phyloP scores from a whole-genome alignment of 2,329 filamentous ascomycete genomes.

The Sclerotinia borealis region DNA sequence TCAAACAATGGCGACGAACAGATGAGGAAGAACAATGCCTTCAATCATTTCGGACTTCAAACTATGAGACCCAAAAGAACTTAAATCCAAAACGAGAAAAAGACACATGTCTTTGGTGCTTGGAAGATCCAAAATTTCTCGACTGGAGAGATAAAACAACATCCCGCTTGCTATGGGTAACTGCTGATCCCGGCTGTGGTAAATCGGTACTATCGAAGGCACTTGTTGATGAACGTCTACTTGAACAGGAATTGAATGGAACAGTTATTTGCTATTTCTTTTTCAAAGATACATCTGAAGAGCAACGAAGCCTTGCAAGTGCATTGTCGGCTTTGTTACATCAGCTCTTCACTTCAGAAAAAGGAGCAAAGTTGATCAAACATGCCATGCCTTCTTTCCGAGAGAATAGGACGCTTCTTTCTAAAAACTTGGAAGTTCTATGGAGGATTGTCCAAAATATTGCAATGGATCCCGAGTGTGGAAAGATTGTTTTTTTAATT shows the following conservation, averaged over 20 bases:
- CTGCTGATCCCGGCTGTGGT: conserved; percentile 10
- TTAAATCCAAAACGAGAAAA: neutral
- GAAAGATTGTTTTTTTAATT: conserved; percentile 5
- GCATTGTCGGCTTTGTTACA: conserved; percentile 9
- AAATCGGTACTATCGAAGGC: conserved; percentile 11
- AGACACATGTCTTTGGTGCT: conserved; percentile 2
- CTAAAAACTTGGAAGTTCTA: neutral
- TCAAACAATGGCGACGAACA: neutral
- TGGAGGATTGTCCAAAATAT: neutral
- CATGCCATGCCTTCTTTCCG: conserved; percentile 1
- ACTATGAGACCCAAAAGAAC: conserved; percentile 3
- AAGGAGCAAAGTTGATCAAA: neutral
- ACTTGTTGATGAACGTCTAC: conserved; percentile 4
- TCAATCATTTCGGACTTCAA: neutral
- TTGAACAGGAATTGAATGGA: neutral
- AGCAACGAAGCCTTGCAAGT: neutral
- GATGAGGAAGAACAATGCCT: neutral
- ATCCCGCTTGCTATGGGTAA: conserved; percentile 5
- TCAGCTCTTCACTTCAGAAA: conserved; percentile 5
- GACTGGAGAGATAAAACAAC: conserved; percentile 1
- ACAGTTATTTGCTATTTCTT: conserved; percentile 10
- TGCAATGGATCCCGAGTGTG: conserved; percentile 3
- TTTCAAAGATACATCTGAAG: conserved; percentile 7
- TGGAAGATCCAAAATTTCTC: neutral
- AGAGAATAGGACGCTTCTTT: neutral